Conservation (phyloP, 495 filamentous ascomycete genomes). For the Daldinia bambusicola region DNA sequence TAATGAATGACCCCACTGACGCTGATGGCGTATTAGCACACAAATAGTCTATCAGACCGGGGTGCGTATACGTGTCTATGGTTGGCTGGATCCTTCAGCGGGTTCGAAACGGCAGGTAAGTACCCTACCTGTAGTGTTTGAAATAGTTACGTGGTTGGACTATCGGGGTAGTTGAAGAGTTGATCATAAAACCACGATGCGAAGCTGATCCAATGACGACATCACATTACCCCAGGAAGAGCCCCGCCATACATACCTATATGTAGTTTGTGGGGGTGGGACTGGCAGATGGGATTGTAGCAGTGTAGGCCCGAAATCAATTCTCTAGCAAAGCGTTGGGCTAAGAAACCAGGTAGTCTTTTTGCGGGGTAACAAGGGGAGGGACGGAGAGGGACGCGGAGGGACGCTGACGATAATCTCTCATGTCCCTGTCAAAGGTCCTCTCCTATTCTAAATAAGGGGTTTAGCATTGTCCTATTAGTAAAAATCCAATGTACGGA, state of each 20-base stretch:
- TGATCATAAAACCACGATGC: conserved; percentile 16
- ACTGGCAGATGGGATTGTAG: conserved; percentile 3
- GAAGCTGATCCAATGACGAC: conserved; percentile 21
- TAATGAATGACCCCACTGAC: conserved; percentile 15
- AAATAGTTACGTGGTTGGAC: conserved; percentile 11
- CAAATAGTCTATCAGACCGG: conserved; percentile 13
- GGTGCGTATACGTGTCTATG: not conserved
- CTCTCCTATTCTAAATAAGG: not conserved
- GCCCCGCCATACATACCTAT: conserved; percentile 14
- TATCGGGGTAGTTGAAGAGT: conserved; percentile 13
- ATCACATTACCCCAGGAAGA: conserved; percentile 26
- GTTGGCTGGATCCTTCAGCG: conserved; percentile 25
- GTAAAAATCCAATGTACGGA: not conserved
- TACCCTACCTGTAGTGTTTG: conserved; percentile 1
- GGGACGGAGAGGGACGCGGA: too few relatives aligned
- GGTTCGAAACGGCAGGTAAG: conserved; percentile 28
- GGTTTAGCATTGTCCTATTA: not conserved
- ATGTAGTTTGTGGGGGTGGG: conserved; percentile 39
- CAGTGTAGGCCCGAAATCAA: conserved; percentile 5
- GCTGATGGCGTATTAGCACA: not conserved
- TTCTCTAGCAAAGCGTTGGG: not conserved
- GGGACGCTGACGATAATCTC: not conserved
- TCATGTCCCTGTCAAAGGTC: not conserved
- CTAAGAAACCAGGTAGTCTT: not conserved
- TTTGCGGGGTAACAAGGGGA: conserved; percentile 39